phyloP scores from a whole-genome alignment of 495 filamentous ascomycete species.

The Cudoniella acicularis region DNA sequence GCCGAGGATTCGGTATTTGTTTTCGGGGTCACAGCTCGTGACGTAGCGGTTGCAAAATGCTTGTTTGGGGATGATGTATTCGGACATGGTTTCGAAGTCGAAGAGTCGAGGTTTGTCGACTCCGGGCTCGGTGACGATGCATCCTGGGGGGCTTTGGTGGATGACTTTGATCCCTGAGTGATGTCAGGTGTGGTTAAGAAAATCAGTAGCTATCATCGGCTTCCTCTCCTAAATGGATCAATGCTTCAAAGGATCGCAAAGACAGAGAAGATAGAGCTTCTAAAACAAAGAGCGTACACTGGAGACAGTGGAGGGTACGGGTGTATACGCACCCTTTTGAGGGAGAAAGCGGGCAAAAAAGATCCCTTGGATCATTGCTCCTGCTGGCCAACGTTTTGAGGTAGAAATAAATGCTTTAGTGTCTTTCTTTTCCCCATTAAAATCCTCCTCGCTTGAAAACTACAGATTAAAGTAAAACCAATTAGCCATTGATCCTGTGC shows the following conservation, averaged over 20 bases:
- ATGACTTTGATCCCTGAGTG: constrained; percentile 83
- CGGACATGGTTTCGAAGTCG: constrained; percentile 75
- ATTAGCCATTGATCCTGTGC: too few species aligned
- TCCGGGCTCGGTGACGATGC: constrained; percentile 61
- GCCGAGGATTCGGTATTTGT: constrained; percentile 77
- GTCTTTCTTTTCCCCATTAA: not conserved
- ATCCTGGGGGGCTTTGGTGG: constrained; percentile 68
- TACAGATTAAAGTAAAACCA: not conserved
- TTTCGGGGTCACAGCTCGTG: constrained; percentile 64
- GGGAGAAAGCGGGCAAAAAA: constrained; percentile 95
- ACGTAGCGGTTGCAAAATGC: constrained; percentile 87
- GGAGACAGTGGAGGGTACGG: not conserved
- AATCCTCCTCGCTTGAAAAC: not conserved
- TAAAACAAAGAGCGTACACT: not conserved
- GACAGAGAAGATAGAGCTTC: not conserved
- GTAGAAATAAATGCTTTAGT: not conserved
- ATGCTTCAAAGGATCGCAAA: not conserved
- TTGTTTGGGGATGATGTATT: constrained; percentile 89
- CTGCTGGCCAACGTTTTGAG: not conserved
- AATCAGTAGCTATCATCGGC: too few species aligned
- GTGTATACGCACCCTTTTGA: constrained; percentile 62
- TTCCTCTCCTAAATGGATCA: too few species aligned
- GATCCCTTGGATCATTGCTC: constrained; percentile 81
- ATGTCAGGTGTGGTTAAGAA: too few species aligned
- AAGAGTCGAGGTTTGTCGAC: constrained; percentile 62